phyloP scores from a whole-genome alignment of 257 asterid genomes.

The Jacaranda copaia region DNA sequence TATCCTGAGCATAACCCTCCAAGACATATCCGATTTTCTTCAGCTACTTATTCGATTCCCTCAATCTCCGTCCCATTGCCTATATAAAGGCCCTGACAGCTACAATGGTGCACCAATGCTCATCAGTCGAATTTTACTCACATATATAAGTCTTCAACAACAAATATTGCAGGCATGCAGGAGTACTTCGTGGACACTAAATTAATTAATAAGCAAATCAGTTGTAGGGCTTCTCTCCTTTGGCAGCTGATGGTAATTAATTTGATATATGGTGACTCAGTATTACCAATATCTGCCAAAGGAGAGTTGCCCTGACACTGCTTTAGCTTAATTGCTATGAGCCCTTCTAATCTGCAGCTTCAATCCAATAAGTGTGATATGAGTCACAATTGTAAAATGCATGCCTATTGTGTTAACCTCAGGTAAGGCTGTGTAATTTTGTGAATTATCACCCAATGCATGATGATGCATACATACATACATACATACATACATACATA shows the following conservation, averaged over 20 bases:
- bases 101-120: no score
- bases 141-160: no score
- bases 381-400: no score
- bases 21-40: conserved; percentile 36
- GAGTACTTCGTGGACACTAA: no score
- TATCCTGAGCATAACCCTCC: conserved; percentile 42
- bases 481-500: no score
- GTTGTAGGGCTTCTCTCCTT: conserved; percentile 51
- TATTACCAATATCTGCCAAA: conserved; percentile 40
- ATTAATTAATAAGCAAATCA: conserved; percentile 26
- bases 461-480: no score
- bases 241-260: conserved; percentile 37
- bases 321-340: conserved; percentile 34
- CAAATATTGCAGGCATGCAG: no score
- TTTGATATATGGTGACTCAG: background rate
- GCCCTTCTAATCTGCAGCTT: background rate
- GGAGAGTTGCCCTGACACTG: conserved; percentile 59
- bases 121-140: no score
- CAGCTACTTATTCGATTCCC: conserved; percentile 24
- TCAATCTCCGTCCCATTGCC: background rate
- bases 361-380: background rate
- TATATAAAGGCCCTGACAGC: background rate
- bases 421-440: no score
- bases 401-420: no score
- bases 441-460: no score